Evolutionary conservation across 805 yeast genomes (phyloP), one percentile per base, ranked within the genome.

Genomic region (Henningerozyma blattae): DNA sequence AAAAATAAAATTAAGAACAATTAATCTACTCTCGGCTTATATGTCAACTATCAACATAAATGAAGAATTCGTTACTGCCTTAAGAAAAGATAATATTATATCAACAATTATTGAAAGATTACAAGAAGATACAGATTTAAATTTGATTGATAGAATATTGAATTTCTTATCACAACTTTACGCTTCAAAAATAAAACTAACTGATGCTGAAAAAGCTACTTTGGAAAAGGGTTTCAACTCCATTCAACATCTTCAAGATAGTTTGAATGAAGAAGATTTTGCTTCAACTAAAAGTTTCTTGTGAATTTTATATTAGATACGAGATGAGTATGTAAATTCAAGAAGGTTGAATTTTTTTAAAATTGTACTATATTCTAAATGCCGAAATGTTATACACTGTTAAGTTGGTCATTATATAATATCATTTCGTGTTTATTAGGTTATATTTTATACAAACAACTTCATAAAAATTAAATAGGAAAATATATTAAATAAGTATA

Each of bases 21-120:
- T 78, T 27, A 75, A 82, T 9, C 47, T 77, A 33, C 43, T 77
- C 3, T 65, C 76, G n/a, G 72, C 86, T 1, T 55, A 77, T 13
- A 50, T 79, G 24, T 68, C 81, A 8, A 67, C 74, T 2, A 74
- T 70, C 3, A 48, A 65, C 14, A 58, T 63, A 27, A 52, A 57
- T 9, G 66, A 64, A 10, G 62, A 64, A 27, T 30, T 56, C 19
- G 36, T 54, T 10, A 48, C 56, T 20, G 41, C 50, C 4, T 59
- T 66, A 27, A 52, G 80, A 18, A 40, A 44, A 13, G 52, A 52
- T 29, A 43, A 44, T 27, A 45, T 49, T 12, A 41, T 62, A 9
- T 40, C 45, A 6, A 29, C 49, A 3, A 43, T 57, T 8, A 45
- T 62, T n/a, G 41, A 48, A 12, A 40, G 40, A 29, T 28, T 58